Evolutionary conservation across 1,284 basidiomycete genomes (phyloP).

Genomic region (Melanopsichium pennsylvanicum): DNA sequence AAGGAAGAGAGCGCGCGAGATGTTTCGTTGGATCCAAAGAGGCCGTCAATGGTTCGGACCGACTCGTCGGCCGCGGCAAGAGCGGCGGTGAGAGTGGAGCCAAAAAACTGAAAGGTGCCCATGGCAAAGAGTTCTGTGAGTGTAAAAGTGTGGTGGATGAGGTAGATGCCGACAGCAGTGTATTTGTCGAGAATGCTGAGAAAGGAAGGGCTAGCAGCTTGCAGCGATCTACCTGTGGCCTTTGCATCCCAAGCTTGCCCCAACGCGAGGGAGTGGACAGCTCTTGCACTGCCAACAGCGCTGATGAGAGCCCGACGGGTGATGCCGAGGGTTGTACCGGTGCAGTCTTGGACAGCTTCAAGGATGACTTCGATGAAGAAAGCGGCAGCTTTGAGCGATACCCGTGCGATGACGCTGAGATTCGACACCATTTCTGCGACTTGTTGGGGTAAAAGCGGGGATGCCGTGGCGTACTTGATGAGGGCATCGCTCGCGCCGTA

Average conservation of each 20-base stretch:
- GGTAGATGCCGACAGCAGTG: constrained; percentile 70
- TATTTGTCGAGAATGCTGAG: constrained; percentile 68
- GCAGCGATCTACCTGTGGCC: constrained; percentile 19
- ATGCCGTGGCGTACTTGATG: constrained; percentile 48
- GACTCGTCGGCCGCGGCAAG: constrained; percentile 68
- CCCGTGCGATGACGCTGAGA: constrained; percentile 48
- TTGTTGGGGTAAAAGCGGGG: constrained; percentile 51
- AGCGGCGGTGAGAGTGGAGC: constrained; percentile 34
- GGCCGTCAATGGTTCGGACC: constrained; percentile 69
- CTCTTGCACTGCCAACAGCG: constrained; percentile 50
- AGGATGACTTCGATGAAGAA: constrained; percentile 60
- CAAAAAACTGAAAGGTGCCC: constrained; percentile 68
- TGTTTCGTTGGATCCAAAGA: constrained; percentile 70
- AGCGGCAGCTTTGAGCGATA: constrained; percentile 56
- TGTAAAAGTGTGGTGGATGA: constrained; percentile 69
- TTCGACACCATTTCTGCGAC: constrained; percentile 55
- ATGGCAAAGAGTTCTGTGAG: constrained; percentile 70
- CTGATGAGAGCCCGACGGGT: constrained; percentile 54
- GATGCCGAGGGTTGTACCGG: constrained; percentile 49
- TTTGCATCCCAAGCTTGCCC: constrained; percentile 48
- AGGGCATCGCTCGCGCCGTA: constrained; percentile 46
- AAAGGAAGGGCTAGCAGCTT: constrained; percentile 58
- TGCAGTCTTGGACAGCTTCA: constrained; percentile 49
- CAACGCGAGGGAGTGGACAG: constrained; percentile 40
- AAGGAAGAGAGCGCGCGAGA: constrained; percentile 68